Conservation (phyloP, 2,329 filamentous ascomycete genomes). For the Hypoxylon sp. region DNA sequence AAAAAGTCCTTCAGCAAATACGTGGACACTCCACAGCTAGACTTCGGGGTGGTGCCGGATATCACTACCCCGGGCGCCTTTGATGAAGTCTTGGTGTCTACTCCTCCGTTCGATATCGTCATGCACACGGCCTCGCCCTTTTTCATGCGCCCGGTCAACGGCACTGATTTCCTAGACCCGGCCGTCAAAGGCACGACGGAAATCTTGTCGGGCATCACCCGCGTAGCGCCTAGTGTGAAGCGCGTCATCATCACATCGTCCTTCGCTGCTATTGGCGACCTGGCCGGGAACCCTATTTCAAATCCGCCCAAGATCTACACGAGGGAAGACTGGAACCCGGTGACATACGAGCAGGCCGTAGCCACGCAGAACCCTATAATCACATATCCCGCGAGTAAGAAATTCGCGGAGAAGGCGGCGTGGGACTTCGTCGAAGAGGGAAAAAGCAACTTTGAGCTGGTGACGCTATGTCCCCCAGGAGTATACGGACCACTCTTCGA, state of each 20-base stretch:
- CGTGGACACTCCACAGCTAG: conserved; percentile 45
- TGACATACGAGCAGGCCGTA: conserved; percentile 44
- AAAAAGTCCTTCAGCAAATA: conserved; percentile 48
- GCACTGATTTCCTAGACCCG: conserved; percentile 54
- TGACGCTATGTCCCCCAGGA: conserved; percentile 65
- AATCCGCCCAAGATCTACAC: conserved; percentile 38
- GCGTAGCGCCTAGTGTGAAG: conserved; percentile 57
- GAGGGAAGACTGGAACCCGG: conserved; percentile 48
- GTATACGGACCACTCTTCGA: conserved; percentile 61
- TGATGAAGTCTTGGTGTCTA: conserved; percentile 46
- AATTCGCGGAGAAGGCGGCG: conserved; percentile 63
- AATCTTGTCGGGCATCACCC: conserved; percentile 51
- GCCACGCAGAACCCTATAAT: conserved; percentile 28
- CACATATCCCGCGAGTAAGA: conserved; percentile 55
- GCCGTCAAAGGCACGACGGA: conserved; percentile 56
- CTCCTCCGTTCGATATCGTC: conserved; percentile 46
- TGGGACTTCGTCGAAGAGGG: conserved; percentile 68
- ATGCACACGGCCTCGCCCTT: conserved; percentile 57
- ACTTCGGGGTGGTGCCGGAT: conserved; percentile 71
- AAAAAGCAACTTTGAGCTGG: conserved; percentile 64
- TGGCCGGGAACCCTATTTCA: conserved; percentile 25
- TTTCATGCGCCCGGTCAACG: conserved; percentile 46
- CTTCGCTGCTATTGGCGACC: conserved; percentile 56
- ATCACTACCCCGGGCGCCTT: conserved; percentile 70
- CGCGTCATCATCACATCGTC: conserved; percentile 60